Conservation (phyloP, 768 basidiomycete species). For the Tylopilus intermedius region DNA sequence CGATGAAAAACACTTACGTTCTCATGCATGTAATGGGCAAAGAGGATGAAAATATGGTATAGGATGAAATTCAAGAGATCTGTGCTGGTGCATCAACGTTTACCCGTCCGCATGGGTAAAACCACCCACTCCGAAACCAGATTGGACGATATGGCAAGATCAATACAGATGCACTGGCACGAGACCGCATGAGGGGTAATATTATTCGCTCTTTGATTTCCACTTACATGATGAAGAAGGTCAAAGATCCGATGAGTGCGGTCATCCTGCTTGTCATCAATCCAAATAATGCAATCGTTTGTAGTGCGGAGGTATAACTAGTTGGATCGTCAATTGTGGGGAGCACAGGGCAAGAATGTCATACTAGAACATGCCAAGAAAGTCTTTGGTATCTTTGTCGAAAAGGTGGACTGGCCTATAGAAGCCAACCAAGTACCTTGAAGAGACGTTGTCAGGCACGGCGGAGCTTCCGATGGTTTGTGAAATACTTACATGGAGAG, state of each 20-base stretch:
- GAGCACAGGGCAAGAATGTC: not conserved
- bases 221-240: conserved; percentile 54
- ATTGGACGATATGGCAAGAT: conserved; percentile 17
- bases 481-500: conserved; percentile 37
- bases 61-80: too few relatives aligned
- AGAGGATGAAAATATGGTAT: too few relatives aligned
- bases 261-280: conserved; percentile 61
- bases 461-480: not conserved
- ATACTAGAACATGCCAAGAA: conserved; percentile 30
- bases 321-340: conserved; percentile 4
- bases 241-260: conserved; percentile 53
- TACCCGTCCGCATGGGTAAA: not conserved
- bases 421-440: conserved; percentile 22
- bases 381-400: conserved; percentile 42
- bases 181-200: too few relatives aligned
- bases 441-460: too few relatives aligned
- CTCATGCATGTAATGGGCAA: conserved; percentile 51
- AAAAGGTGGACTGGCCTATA: conserved; percentile 32
- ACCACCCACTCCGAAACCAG: conserved; percentile 35
- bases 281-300: conserved; percentile 68
- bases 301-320: conserved; percentile 33
- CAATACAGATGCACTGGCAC: too few relatives aligned
- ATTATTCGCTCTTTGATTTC: not conserved
- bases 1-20: conserved; percentile 34
- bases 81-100: conserved; percentile 41